Conservation (phyloP, 1,139 yeast species). For the Protomyces pachydermus region DNA sequence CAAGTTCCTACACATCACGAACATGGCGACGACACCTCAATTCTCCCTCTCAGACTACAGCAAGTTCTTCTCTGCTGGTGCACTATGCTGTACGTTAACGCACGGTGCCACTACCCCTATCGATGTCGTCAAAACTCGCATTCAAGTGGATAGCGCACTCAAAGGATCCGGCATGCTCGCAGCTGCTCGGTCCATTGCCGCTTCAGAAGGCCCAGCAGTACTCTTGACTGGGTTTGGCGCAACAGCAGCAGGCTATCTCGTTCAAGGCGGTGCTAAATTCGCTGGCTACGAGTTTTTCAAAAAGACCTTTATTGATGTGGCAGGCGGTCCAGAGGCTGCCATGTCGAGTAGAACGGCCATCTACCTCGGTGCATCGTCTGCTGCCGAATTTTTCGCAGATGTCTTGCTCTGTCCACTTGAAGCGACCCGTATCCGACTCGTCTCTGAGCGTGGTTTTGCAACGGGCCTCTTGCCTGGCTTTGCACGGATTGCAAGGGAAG, state of each 20-base stretch:
- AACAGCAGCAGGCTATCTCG: constrained; percentile 73
- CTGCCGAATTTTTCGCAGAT: constrained; percentile 81
- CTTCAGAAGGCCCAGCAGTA: constrained; percentile 53
- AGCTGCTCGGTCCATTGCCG: constrained; percentile 16
- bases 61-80: constrained; percentile 54
- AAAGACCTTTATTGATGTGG: constrained; percentile 53
- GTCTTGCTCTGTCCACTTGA: constrained; percentile 75
- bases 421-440: constrained; percentile 69
- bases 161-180: constrained; percentile 12
- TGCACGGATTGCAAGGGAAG: constrained; percentile 73
- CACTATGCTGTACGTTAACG: constrained; percentile 91
- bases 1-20: not conserved
- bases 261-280: constrained; percentile 84
- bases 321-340: constrained; percentile 52
- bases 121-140: constrained; percentile 63
- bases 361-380: constrained; percentile 67
- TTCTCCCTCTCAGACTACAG: constrained; percentile 7
- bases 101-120: constrained; percentile 89
- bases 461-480: constrained; percentile 82
- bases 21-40: constrained; percentile 2
- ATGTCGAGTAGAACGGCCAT: constrained; percentile 57
- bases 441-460: constrained; percentile 81
- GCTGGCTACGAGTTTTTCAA: constrained; percentile 79
- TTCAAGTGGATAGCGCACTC: constrained; percentile 27
- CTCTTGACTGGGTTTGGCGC: constrained; percentile 77